Base-by-base conservation (phyloP, 345 rosid species). In the Brassica cretica region DNA sequence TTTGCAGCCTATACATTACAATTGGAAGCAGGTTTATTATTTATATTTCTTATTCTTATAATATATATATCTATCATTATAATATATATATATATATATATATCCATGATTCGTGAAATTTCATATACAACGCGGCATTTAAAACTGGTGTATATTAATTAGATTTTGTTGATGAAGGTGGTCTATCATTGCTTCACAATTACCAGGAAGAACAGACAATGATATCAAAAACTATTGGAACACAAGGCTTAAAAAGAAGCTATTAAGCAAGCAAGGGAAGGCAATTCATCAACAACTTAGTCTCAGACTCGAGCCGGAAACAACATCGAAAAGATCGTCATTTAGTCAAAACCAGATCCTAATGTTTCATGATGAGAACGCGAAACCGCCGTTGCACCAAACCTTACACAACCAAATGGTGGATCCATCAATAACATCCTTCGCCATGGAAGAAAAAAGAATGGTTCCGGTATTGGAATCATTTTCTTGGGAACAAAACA, bases 1-100 rank as follows among this genome's bases (percentile, higher is more conserved):
- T 90, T 15, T 87, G 86, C 73, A 84, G 80, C 71, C 91, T 90
- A 68, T 85, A 87, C 68, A 83, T 80, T 51, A 84, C 84, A 68
- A 84, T 90, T 68, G 82, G 82, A 41, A 69, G 79, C 82, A 80
- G 82, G 82, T 80, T 68, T 37, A 19, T 6, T 15, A 46, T 30
- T 4, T 68, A 18, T 9, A 16, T 66, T 9, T 35, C 62, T 19
- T 21, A 18, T 46, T 9, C 11, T 9, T 61, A 19, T 66, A 53
- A 25, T 33, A 33, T 37, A 8, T 37, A 7, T 0, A 37, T 37
- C 8, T 37, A 8, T 37, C 11, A 8, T 11, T 30, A 8, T 0
- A 30, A 39, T 27, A 66, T 1, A 60, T 70, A 8, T 46, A 4
- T 59, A 41, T 33, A 33, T 32, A 32, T 33, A 35, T 35, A 35